Conservation (phyloP, 2,329 filamentous ascomycete species). For the Acrodontium crateriforme region DNA sequence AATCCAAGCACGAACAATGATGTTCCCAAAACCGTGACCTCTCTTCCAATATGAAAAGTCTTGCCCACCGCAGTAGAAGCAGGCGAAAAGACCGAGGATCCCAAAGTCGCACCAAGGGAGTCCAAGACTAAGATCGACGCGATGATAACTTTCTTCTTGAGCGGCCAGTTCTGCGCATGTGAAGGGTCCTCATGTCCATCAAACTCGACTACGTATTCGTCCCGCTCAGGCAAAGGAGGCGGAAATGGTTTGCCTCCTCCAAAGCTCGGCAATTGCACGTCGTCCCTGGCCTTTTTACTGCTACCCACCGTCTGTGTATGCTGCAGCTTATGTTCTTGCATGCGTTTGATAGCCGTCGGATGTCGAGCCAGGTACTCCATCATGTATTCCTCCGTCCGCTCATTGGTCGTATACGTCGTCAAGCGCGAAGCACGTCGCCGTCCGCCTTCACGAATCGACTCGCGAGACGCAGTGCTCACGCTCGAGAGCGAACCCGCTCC, state of each 20-base stretch:
- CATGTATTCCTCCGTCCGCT: slow-evolving; percentile 30
- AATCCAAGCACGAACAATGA: slow-evolving; percentile 28
- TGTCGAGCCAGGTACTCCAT: slow-evolving; percentile 46
- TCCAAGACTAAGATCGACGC: slow-evolving; percentile 57
- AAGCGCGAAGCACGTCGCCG: not conserved
- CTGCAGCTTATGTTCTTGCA: slow-evolving; percentile 57
- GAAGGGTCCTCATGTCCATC: slow-evolving; percentile 70
- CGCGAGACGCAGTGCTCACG: not conserved
- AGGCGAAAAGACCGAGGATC: slow-evolving; percentile 32
- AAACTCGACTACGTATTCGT: slow-evolving; percentile 72
- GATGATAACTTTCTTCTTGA: slow-evolving; percentile 57
- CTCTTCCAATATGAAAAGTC: slow-evolving; percentile 29
- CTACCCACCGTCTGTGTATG: slow-evolving; percentile 58
- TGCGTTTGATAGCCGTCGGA: slow-evolving; percentile 55
- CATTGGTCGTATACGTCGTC: slow-evolving; percentile 6
- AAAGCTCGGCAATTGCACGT: slow-evolving; percentile 46
- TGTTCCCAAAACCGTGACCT: slow-evolving; percentile 24
- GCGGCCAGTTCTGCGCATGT: slow-evolving; percentile 72
- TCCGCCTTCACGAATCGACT: slow-evolving; percentile 1
- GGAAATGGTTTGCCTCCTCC: slow-evolving; percentile 64
- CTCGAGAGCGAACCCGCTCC: slow-evolving; percentile 1
- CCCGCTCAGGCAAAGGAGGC: slow-evolving; percentile 52
- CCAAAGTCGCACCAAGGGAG: slow-evolving; percentile 53
- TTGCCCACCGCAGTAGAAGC: slow-evolving; percentile 29
- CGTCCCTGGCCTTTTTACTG: slow-evolving; percentile 22